Conservation (phyloP, 2,329 filamentous ascomycete genomes). For the Nemania sp. region DNA sequence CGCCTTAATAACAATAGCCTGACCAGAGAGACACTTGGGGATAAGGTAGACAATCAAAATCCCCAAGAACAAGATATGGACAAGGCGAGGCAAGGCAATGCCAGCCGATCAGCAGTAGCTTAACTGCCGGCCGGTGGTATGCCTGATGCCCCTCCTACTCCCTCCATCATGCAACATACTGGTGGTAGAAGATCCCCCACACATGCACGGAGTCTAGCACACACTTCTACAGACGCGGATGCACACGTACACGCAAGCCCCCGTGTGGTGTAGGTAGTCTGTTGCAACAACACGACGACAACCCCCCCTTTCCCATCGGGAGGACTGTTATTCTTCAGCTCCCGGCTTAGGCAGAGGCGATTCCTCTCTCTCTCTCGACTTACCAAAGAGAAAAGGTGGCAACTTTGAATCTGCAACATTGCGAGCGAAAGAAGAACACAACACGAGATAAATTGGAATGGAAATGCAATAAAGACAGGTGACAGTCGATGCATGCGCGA, state of each 20-base stretch:
- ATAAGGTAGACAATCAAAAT: slow-evolving; percentile 2
- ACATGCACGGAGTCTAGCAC: slow-evolving; percentile 10
- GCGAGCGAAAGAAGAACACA: background rate
- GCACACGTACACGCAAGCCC: background rate
- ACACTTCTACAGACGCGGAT: background rate
- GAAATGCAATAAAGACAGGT: background rate
- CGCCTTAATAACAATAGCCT: background rate
- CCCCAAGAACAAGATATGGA: slow-evolving; percentile 9
- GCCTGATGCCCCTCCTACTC: slow-evolving; percentile 14
- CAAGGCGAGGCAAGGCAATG: slow-evolving; percentile 1
- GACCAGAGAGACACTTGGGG: background rate
- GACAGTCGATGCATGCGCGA: slow-evolving; percentile 15
- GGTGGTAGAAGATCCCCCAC: slow-evolving; percentile 5
- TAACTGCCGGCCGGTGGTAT: slow-evolving; percentile 27
- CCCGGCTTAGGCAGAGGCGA: too few species aligned
- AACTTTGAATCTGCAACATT: too few species aligned
- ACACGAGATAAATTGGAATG: background rate
- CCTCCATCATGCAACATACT: slow-evolving; percentile 18
- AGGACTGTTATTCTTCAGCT: background rate
- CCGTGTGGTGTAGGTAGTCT: background rate
- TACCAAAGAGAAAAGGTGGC: background rate
- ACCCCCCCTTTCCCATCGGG: too few species aligned
- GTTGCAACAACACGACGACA: too few species aligned
- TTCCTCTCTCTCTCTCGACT: too few species aligned
- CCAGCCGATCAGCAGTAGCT: slow-evolving; percentile 6